Evolutionary conservation across 805 yeast genomes (phyloP).

Genomic region (Cyberlindnera xylosilytica): DNA sequence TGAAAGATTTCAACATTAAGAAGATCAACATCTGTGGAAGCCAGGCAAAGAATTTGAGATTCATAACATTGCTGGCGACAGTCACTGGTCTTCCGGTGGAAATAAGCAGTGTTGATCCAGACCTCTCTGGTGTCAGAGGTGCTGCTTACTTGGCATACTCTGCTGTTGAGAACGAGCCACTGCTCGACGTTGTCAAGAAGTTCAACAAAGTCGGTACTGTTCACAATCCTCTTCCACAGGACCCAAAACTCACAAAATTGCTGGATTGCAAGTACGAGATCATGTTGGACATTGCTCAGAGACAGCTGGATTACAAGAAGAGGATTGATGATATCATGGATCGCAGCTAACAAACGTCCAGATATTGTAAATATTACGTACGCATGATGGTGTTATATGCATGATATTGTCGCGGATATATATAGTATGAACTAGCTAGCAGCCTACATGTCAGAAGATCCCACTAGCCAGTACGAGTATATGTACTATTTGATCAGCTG

Average conservation of each 20-base stretch:
- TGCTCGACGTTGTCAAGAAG: conserved; percentile 14
- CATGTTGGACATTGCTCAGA: conserved; percentile 34
- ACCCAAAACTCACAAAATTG: conserved; percentile 13
- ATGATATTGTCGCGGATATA: no score
- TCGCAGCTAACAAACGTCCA: no score
- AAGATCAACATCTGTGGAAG: conserved; percentile 49
- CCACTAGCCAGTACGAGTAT: no score
- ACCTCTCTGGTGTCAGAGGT: conserved; percentile 30
- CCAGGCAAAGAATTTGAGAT: conserved; percentile 46
- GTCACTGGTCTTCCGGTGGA: conserved; percentile 26
- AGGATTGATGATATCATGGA: conserved; percentile 20
- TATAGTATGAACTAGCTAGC: no score
- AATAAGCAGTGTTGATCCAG: conserved; percentile 17
- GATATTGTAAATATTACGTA: no score
- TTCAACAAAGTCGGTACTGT: conserved; percentile 7
- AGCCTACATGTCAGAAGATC: no score
- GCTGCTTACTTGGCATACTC: conserved; percentile 24
- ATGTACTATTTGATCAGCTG: no score
- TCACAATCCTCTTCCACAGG: neutral
- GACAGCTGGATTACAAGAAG: conserved; percentile 31
- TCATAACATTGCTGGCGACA: conserved; percentile 32
- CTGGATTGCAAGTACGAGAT: conserved; percentile 27
- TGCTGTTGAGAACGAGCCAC: conserved; percentile 11
- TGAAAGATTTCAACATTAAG: conserved; percentile 28
- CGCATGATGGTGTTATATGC: no score